Evolutionary conservation across 352 stramenopile genomes (phyloP).

Genomic region (Pythium rhizo-oryzae): DNA sequence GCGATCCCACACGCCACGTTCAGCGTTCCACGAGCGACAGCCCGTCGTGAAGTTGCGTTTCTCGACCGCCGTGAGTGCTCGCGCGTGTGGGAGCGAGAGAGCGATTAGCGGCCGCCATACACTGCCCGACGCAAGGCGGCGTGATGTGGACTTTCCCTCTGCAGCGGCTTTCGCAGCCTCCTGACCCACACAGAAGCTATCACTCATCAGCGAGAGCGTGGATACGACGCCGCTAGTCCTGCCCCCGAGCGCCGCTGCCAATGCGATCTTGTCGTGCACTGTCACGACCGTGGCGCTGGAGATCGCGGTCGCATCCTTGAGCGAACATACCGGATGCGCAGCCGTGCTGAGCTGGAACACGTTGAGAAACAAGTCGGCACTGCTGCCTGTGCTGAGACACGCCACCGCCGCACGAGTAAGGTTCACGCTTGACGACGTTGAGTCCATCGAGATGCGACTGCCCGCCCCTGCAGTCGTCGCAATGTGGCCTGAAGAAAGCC

Average conservation of each 20-base stretch:
- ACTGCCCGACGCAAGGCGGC: conserved; percentile 6
- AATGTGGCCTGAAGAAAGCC: conserved; percentile 37
- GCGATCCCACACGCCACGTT: conserved; percentile 38
- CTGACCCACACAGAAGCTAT: conserved; percentile 42
- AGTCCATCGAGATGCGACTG: conserved; percentile 18
- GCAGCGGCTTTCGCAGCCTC: conserved; percentile 13
- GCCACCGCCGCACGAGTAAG: conserved; percentile 45
- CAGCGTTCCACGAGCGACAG: conserved; percentile 57
- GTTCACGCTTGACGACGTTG: conserved; percentile 32
- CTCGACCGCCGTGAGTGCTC: conserved; percentile 45
- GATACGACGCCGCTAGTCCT: conserved; percentile 22
- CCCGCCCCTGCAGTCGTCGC: conserved; percentile 39
- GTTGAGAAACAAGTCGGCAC: conserved; percentile 50
- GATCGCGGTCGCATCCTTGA: conserved; percentile 44
- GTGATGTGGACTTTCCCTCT: conserved; percentile 20
- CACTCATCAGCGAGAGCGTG: conserved; percentile 37
- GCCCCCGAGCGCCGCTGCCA: conserved; percentile 27
- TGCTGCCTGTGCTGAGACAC: conserved; percentile 35
- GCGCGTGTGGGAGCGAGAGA: conserved; percentile 52
- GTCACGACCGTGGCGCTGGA: conserved; percentile 49
- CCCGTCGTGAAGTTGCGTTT: conserved; percentile 62
- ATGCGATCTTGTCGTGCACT: conserved; percentile 41
- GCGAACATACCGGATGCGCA: conserved; percentile 48
- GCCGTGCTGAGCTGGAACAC: conserved; percentile 40
- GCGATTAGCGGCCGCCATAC: conserved; percentile 46